Conservation (phyloP, 805 yeast species). For the Zygosaccharomyces siamensis region DNA sequence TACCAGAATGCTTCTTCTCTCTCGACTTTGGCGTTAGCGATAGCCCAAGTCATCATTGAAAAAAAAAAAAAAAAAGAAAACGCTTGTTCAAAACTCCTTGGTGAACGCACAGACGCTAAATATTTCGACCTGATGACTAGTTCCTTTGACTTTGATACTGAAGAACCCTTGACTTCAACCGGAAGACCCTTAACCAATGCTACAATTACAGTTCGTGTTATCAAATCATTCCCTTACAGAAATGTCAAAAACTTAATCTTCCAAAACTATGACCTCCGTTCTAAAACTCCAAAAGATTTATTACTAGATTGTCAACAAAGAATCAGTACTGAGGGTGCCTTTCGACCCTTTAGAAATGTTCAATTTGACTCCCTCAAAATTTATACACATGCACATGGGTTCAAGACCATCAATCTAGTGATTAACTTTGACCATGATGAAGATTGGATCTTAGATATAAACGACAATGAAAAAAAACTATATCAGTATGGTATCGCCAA, state of each 20-base stretch:
- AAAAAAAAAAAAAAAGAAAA: not conserved
- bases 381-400: conserved; percentile 91
- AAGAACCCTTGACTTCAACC: conserved; percentile 77
- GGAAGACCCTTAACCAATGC: conserved; percentile 65
- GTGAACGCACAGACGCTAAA: not conserved
- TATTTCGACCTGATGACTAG: conserved; percentile 15
- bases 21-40: too few relatives aligned
- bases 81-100: not conserved
- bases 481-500: conserved; percentile 60
- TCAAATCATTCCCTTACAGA: conserved; percentile 88
- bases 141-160: conserved; percentile 36
- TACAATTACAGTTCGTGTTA: conserved; percentile 75
- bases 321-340: conserved; percentile 55
- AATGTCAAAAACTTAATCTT: conserved; percentile 75
- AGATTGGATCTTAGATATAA: conserved; percentile 57
- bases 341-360: conserved; percentile 79
- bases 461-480: conserved; percentile 39
- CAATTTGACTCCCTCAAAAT: conserved; percentile 72
- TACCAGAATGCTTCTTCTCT: too few relatives aligned
- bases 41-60: not conserved
- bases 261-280: conserved; percentile 62
- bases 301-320: conserved; percentile 46
- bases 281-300: conserved; percentile 60
- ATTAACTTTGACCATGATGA: conserved; percentile 79
- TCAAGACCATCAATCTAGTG: conserved; percentile 88